Evolutionary conservation across 75 land plant species (phyloP).

Genomic region (Chamaecyparis obtusa): DNA sequence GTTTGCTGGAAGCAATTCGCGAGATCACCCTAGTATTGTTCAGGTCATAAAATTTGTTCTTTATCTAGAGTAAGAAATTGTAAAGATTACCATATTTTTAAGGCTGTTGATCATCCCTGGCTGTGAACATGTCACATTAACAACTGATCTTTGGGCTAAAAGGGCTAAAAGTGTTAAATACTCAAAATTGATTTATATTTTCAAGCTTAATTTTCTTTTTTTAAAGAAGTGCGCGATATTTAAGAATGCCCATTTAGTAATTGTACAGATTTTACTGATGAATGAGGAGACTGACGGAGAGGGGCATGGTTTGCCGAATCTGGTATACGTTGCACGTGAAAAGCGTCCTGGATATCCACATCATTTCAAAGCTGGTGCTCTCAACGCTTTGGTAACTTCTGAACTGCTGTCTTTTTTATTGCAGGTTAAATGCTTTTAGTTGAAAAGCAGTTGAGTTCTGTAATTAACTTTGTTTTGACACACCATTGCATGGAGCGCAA

Average conservation of each 20-base stretch:
- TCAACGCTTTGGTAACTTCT: conserved; percentile 44
- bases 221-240: no score
- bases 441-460: no score
- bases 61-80: background rate
- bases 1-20: conserved; percentile 3
- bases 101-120: background rate
- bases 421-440: no score
- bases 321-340: conserved; percentile 54
- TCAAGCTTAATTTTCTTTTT: no score
- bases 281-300: conserved; percentile 25
- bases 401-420: background rate
- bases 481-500: no score
- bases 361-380: conserved; percentile 62
- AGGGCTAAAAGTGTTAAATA: no score
- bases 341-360: conserved; percentile 31
- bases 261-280: conserved; percentile 43
- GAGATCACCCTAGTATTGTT: conserved; percentile 20
- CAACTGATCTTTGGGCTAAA: no score
- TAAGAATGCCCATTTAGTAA: no score
- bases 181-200: no score
- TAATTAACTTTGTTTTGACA: no score
- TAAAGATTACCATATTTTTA: no score
- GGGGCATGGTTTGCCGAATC: conserved; percentile 33
- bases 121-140: no score
- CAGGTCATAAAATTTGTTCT: background rate